Percentiles rank a stretch among this genome's conserved stretches.
Conservation (phyloP, 257 asterid genomes). For the Avicennia marina region DNA sequence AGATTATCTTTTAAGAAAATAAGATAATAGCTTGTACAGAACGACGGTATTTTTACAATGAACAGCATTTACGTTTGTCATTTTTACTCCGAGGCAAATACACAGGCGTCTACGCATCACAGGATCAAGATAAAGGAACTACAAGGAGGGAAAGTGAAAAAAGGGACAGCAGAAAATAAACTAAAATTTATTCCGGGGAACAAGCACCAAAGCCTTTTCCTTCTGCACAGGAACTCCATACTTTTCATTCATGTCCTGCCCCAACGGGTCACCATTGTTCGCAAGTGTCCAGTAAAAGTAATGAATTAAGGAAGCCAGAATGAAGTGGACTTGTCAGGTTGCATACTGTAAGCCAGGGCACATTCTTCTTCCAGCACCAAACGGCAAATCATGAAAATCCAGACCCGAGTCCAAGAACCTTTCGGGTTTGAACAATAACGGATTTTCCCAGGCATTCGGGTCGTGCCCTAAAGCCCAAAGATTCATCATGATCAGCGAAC, state of each 20-base stretch:
- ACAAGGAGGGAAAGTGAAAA: too few relatives aligned
- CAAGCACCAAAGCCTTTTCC: conserved; percentile 30
- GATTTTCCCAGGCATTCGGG: conserved; percentile 26
- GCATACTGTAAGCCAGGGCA: conserved; percentile 38
- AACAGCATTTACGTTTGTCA: too few relatives aligned
- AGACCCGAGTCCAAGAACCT: conserved; percentile 30
- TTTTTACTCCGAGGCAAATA: too few relatives aligned
- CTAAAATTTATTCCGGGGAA: conserved; percentile 11
- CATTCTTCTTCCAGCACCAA: conserved; percentile 42
- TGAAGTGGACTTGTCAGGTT: conserved; percentile 16
- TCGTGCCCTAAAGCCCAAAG: conserved; percentile 30
- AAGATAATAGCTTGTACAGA: too few relatives aligned
- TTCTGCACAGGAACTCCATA: conserved; percentile 38
- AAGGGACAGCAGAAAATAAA: too few relatives aligned
- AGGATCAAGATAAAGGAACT: too few relatives aligned
- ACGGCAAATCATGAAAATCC: conserved; percentile 21
- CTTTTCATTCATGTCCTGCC: conserved; percentile 31
- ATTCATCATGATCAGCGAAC: conserved; percentile 31
- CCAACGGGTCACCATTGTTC: conserved; percentile 10
- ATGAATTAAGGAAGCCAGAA: conserved; percentile 28
- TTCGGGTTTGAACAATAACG: conserved; percentile 24
- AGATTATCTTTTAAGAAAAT: too few relatives aligned
- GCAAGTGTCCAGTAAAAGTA: conserved; percentile 30
- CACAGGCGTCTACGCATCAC: too few relatives aligned
- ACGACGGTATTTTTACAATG: too few relatives aligned